Percentiles rank a stretch among this genome's conserved stretches.
Evolutionary conservation across 208 protist species (phyloP).

Genomic region (Giardia muris): DNA sequence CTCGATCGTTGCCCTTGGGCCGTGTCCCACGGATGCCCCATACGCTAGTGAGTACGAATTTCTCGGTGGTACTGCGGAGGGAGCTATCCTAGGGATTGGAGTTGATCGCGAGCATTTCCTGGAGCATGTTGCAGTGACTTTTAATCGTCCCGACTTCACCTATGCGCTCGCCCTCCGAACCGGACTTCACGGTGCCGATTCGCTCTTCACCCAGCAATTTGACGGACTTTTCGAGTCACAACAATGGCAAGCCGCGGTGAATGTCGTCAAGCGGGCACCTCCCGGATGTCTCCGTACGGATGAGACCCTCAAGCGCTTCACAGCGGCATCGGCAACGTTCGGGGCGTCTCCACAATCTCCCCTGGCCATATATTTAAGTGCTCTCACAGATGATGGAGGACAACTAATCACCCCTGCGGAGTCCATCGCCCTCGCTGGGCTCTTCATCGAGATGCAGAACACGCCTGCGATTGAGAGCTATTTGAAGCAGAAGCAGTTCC

Average conservation of each 20-base stretch:
- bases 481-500: conserved; percentile 91
- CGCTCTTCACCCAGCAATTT: conserved; percentile 80
- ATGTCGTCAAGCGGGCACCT: conserved; percentile 73
- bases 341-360: conserved; percentile 66
- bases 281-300: conserved; percentile 68
- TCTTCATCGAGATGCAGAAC: conserved; percentile 67
- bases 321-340: conserved; percentile 50
- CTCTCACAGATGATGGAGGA: conserved; percentile 69
- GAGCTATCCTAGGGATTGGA: conserved; percentile 62
- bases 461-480: conserved; percentile 74
- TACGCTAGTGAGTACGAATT: conserved; percentile 64
- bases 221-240: conserved; percentile 66
- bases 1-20: conserved; percentile 54
- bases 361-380: conserved; percentile 88
- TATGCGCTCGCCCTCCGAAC: conserved; percentile 74
- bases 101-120: conserved; percentile 85
- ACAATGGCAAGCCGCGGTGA: conserved; percentile 66
- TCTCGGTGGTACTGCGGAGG: conserved; percentile 14
- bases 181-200: conserved; percentile 84
- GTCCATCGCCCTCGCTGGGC: conserved; percentile 82
- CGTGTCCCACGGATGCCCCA: conserved; percentile 44
- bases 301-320: conserved; percentile 80
- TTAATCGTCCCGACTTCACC: conserved; percentile 74
- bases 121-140: conserved; percentile 69
- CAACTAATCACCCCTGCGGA: conserved; percentile 81